Base-by-base conservation (phyloP, 2,329 filamentous ascomycete species). In the Colletotrichum neosansevieriae region DNA sequence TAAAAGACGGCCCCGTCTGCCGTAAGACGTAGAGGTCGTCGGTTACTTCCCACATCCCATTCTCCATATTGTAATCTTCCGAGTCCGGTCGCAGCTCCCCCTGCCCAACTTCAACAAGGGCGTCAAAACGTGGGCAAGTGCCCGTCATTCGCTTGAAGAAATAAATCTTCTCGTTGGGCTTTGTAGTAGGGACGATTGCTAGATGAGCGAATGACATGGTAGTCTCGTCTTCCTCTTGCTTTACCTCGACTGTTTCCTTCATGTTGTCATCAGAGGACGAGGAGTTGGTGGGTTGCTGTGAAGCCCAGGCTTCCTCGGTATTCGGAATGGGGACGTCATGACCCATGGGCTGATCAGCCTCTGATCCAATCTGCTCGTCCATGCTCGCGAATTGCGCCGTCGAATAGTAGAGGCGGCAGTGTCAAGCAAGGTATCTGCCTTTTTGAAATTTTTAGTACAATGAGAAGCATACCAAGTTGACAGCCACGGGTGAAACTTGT, bases 111-210 rank as follows among this genome's bases (percentile, higher is more conserved):
- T 53, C 9, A 1, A 67, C 6, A 1, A 69, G 24, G 1, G 51
- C 57, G 0, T 69, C 63, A 7, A 69, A 34, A 0, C 50, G 57
- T 1, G 67, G 63, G 6, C 24, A 29, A 0, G 6, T 29, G 6
- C 45, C 24, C 0, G n/a, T 3, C 11, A 68, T 38, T 3, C 65
- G 32, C 6, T 65, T 68, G 2, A 68, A n/a, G 9, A 68, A 68
- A 3, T 17, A 65, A 1, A 63, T 34, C 1, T 34, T 32, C 9
- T 67, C 59, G 0, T 15, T 7, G 1, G 9, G 17, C 12, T 13
- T 51, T 51, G 2, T 34, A 13, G 15, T n/a, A 5, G 0, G 24
- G 24, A 24, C 12, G 13, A 34, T 38, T 2, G 24, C 10, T 7
- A 10, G 19, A 11, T 32, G 32, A 4, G 40, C 56, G 7, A 58